These are phyloP conservation scores for Neurospora discreta DNA, from an alignment of 495 filamentous ascomycete species.

Conservation along the genomic window DNA sequence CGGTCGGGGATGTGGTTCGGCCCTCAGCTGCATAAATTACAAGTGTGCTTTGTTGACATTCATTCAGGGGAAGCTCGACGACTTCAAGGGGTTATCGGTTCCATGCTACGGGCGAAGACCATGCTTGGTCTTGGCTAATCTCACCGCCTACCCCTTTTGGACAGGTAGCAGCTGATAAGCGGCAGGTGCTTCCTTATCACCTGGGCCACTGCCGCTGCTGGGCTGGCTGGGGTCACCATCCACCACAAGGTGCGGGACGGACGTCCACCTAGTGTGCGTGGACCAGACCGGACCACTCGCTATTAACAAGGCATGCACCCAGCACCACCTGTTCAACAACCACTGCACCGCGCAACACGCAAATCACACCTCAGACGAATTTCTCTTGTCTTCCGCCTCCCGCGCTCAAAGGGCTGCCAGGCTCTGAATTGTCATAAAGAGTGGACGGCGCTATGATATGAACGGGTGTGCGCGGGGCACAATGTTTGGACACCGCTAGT, in stretches of 20 bases:
- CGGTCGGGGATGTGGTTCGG: not conserved
- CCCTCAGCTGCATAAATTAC: not conserved
- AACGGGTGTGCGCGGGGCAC: not conserved
- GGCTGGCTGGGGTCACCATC: not conserved
- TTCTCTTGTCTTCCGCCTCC: not conserved
- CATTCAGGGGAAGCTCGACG: not conserved
- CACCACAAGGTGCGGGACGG: not conserved
- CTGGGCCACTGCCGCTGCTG: not conserved
- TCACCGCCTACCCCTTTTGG: slow-evolving; percentile 1
- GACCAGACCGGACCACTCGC: not conserved
- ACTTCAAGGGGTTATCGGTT: not conserved
- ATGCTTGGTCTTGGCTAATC: not conserved
- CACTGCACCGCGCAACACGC: not conserved
- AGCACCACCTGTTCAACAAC: not conserved
- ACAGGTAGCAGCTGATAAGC: not conserved
- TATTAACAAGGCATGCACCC: not conserved
- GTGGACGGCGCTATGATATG: not conserved
- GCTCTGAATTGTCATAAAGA: not conserved
- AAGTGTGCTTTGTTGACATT: not conserved
- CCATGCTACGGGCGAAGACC: not conserved
- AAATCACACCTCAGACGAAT: not conserved
- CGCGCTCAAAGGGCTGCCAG: not conserved
- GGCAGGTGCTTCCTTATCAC: not conserved
- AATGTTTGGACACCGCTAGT: not conserved
- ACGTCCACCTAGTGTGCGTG: no score